Evolutionary conservation across 305 asterid genomes (phyloP), one percentile per base, ranked within the genome.

Genomic region (Plantago coronopus): DNA sequence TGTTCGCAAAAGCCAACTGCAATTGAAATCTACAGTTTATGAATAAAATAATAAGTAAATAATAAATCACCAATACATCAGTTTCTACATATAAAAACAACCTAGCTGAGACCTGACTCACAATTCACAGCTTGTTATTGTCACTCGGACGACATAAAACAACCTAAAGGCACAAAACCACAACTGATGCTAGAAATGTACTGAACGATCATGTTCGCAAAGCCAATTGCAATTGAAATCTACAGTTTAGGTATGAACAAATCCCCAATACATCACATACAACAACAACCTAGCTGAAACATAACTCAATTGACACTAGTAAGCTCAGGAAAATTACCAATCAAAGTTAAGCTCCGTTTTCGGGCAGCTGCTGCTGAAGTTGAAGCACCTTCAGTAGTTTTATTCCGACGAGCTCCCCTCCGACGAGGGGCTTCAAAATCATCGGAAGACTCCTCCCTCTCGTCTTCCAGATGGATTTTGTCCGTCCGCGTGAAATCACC

Each of bases 371-470:
- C 85, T 60, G 76, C 79, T 3, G 90, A 78, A 17, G 89, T 77
- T 15, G 94, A 78, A 72, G 83, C 82, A 58, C 79, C 86, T 72
- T 75, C 88, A 31, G 72, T 64, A 64, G 81, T 70, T 79, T 71
- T 87, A 54, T 53, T 84, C 38, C 86, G 83, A 86, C 83, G 89
- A 47, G 73, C 61, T 69, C 38, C 38, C 9, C 72, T 82, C 23
- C 87, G 72, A 47, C 83, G 85, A 57, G 81, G 72, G 55, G 87
- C 96, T 40, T 83, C 83, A 40, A 84, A 84, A 46, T 89, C 96
- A 17, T 84, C 97, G 1, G 94, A 88, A 38, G 88, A 84, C 48
- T 84, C 96, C 50, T 81, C 94, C 66, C 83, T 79, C 66, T 89
- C 97, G 22, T 76, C 95, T 74, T 89, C 95, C 69, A 78, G 74